Evolutionary conservation across 805 yeast genomes (phyloP), one percentile per base, ranked within the genome.

Genomic region (Candida corydali): DNA sequence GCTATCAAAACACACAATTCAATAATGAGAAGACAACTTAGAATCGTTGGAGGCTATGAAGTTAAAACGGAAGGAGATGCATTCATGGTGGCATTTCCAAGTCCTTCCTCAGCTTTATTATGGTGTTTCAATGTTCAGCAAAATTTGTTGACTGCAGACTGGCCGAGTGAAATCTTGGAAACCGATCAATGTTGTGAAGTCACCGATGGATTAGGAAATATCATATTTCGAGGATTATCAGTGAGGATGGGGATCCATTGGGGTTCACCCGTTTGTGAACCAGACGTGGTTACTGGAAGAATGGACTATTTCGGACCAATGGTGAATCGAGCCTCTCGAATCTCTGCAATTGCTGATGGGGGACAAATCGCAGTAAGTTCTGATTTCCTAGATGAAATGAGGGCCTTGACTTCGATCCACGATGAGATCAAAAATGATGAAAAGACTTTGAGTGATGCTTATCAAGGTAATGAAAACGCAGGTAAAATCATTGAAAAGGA

Each of bases 31-130:
- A 76, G 98, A 34, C 94, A 87, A 47, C 64, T 93, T 44, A 75
- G 96, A 48, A 81, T 89, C 32, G 86, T 86, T 54, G 97, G 98
- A 24, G 99, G 98, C 2, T 93, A 93, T 56, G 99, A 93, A 58
- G 98, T 93, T 18, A 93, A 93, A 57, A 93, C 97, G 2, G 99
- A 93, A 77, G 99, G 99, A 54, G 99, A 93, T 70, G 96, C 98
- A 0, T 93, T 93, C 50, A 89, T 93, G 86, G 97, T 93, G 10
- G 86, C 97, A 9, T 93, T 93, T 59, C 95, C 96, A 0, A 82
- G 95, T 0, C 91, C 95, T 0, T 77, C 91, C 0, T 73, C 91
- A 14, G 98, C 98, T 0, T 66, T 93, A 43, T 69, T 87, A 25
- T 93, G 98, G 98, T 87, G 97, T 66, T 80, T 89, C 57, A 82